Evolutionary conservation across 2,329 filamentous ascomycete genomes (phyloP).

Genomic region (Diplodia seriata): DNA sequence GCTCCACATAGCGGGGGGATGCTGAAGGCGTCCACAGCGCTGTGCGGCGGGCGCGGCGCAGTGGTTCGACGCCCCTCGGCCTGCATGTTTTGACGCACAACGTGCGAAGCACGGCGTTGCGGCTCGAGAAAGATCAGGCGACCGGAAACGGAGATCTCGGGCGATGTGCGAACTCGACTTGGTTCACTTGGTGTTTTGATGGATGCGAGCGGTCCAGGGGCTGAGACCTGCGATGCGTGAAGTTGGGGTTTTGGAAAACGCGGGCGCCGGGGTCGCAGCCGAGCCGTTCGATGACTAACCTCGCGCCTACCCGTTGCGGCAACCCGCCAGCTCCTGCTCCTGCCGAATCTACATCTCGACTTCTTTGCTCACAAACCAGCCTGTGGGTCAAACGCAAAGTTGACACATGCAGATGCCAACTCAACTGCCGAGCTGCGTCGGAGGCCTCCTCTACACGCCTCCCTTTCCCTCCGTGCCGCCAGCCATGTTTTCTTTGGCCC

Average conservation of each 20-base stretch:
- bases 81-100: conserved; percentile 17
- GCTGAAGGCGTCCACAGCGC: not conserved
- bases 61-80: no score
- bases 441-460: not conserved
- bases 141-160: conserved; percentile 16
- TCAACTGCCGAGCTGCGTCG: not conserved
- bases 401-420: not conserved
- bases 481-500: no score
- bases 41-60: no score
- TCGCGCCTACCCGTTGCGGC: not conserved
- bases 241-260: conserved; percentile 26
- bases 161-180: not conserved
- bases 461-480: no score
- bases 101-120: conserved; percentile 2
- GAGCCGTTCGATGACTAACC: conserved; percentile 10
- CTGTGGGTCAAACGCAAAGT: conserved; percentile 20
- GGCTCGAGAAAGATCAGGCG: conserved; percentile 18
- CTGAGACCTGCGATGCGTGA: conserved; percentile 24
- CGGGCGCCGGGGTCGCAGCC: conserved; percentile 1
- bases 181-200: conserved; percentile 26
- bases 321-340: not conserved
- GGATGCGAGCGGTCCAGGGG: not conserved
- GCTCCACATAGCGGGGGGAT: not conserved
- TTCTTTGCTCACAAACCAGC: conserved; percentile 1
- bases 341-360: not conserved